phyloP scores from a whole-genome alignment of 495 filamentous ascomycete species.

The Zalerion maritima region DNA sequence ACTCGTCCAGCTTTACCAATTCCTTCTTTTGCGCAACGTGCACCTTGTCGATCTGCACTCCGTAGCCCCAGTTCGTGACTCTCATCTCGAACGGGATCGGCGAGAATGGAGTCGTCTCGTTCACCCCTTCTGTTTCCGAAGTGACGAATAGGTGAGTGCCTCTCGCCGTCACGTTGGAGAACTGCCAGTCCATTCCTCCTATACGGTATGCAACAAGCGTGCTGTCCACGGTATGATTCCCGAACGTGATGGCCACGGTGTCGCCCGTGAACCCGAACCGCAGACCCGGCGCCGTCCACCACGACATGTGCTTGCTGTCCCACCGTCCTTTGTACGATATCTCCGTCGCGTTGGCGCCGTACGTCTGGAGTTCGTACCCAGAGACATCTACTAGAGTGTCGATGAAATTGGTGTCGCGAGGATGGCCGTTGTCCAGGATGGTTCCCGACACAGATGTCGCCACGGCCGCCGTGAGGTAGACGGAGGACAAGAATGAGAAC shows the following conservation, averaged over 20 bases:
- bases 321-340: conserved; percentile 58
- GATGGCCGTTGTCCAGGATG: conserved; percentile 52
- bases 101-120: conserved; percentile 21
- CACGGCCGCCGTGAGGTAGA: too few relatives aligned
- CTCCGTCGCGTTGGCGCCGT: conserved; percentile 39
- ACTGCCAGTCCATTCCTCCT: conserved; percentile 48
- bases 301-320: conserved; percentile 52
- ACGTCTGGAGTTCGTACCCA: conserved; percentile 28
- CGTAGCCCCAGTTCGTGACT: conserved; percentile 55
- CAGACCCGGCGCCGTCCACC: conserved; percentile 50
- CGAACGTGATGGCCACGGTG: conserved; percentile 49
- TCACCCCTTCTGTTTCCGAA: conserved; percentile 24
- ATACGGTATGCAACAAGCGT: conserved; percentile 49
- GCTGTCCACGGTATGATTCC: conserved; percentile 37
- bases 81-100: conserved; percentile 37
- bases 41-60: conserved; percentile 43
- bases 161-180: conserved; percentile 49
- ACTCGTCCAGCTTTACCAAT: conserved; percentile 37
- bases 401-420: conserved; percentile 28
- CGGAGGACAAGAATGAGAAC: too few relatives aligned
- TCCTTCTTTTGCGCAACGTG: conserved; percentile 34
- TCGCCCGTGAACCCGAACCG: conserved; percentile 51
- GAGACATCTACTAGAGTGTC: conserved; percentile 30
- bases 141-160: conserved; percentile 46
- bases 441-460: conserved; percentile 26